Base-by-base conservation (phyloP, 2,329 filamentous ascomycete genomes). In the Chalaropsis ovoidea region DNA sequence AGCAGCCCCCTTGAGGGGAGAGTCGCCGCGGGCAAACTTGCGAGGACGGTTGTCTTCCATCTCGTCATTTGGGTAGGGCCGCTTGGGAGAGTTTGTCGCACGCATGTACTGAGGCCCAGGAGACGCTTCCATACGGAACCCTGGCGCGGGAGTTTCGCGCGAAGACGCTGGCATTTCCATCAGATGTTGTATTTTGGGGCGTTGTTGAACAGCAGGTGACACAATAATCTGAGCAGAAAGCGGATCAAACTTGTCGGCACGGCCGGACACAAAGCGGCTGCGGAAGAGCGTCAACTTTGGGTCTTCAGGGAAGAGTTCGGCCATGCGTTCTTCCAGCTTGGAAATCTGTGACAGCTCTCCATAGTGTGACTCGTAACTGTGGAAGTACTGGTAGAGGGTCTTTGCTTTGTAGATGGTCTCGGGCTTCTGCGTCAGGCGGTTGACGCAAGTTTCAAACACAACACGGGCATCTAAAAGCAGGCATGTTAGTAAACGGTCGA, bases 381-480 rank as follows among this genome's bases (percentile, higher is more conserved):
- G 93, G 74, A 99, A 93, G 76, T 93, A 97, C 1, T 86, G 80
- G 71, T 95, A 96, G 0, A 99, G 82, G 0, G 88, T 84, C 74
- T 94, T 95, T 8, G 92, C 85, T 72, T 91, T 94, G 65, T 81
- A 76, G 0, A 87, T 77, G 11, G 84, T 84, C 70, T 91, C 89
- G 0, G 89, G 84, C 70, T 92, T 94, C 27, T 87, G 82, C 7
- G 88, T 83, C 54, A 97, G 82, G 68, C 87, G 87, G 72, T 88
- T 89, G 68, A 96, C 89, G 17, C 92, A 91, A 17, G 92, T 96
- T 74, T 97, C 94, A 71, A 99, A 99, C 1, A 96, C 91, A 10
- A 94, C 92, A 69, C 94, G 85, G 42, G 94, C 94, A 80, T 99
- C 91, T 92, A 70, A 42, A 71, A 68, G 58, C 66, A 68, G 72